Base-by-base conservation (phyloP, 2,329 filamentous ascomycete genomes). In the Phaeosphaeriaceae sp. region DNA sequence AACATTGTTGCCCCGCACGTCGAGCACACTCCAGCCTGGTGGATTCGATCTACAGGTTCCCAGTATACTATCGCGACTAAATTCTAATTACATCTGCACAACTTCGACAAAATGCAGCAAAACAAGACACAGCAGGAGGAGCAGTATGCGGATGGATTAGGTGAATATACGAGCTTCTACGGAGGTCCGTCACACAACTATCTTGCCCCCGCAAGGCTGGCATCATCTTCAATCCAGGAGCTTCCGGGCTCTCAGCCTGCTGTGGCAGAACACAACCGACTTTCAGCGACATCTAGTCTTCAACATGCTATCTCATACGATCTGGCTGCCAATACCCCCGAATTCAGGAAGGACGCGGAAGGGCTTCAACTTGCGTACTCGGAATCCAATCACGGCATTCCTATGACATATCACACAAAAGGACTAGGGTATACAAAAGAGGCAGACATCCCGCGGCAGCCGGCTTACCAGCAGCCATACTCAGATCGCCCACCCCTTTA, bases 371-470 rank as follows among this genome's bases (percentile, higher is more conserved):
- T 61, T 10, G 56, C 50, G 17, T 52, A 46, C 51, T 2, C 33
- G 40, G 33, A 33, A 19, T 31, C 51, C 36, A 25, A 47, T 49
- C 47, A 48, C 25, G 33, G 33, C 15, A 17, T 33, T 19, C n/a
- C 45, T 22, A 36, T 31, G 47, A 48, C 52, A 48, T 49, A 54
- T 49, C 46, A 31, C 45, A 36, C 36, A 20, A 54, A 17, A 11
- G 3, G 33, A 13, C 21, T 17, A 40, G 52, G 52, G 22, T 54
- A 49, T 44, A 48, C 52, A 51, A 54, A 47, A 57, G 53, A 57
- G 57, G 56, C 61, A 31, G 53, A 59, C 31, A 56, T 53, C 6
- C 58, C 60, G n/a, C 58, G 59, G 27, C 58, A 61, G 27, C 44
- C 57, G 24, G 48, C 47, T 25, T 20, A 40, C 15, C 45, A 42